Base-by-base conservation (phyloP, 192 early-diverging fungal species). In the Rhizoclosmatium sp. region DNA sequence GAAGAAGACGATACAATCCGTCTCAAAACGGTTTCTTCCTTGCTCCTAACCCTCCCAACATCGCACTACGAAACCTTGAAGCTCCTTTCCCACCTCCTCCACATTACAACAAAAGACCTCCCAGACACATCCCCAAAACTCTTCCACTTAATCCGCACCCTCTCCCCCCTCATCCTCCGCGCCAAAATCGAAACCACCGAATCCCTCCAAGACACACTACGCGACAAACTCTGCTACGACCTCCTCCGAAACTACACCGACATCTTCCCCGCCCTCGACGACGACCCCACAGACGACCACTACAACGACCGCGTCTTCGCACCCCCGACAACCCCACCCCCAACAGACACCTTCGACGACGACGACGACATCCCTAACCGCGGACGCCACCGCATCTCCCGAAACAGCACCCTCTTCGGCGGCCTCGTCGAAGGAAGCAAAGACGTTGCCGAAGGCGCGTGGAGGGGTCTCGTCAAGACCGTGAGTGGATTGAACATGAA, bases 11-110 rank as follows among this genome's bases (percentile, higher is more conserved):
- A 81, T 23, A 76, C 78, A 31, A 78, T 78, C 47, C 81, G 84
- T 9, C 56, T 82, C 48, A 78, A 78, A 49, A 74, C 81, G 1
- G 72, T 85, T 47, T 67, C 67, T 2, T 66, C 69, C 23, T 42
- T 82, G 16, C 73, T 85, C 1, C 40, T 51, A 2, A 82, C 81
- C 1, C 65, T 85, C 3, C 60, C 81, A 19, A 41, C 54, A 62
- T 72, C 84, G 4, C 81, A 82, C 68, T 81, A 65, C 44, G 81
- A 82, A 23, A 85, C 81, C 0, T 54, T 85, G 41, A 75, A 74
- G 41, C 65, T 85, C 44, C 47, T 85, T 41, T 71, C 69, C 5
- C 74, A 60, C 2, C 80, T 82, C 64, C 68, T 80, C n/a, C 75
- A 80, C 48, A 75, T 59, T 75, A 61, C 71, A 23, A 60, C 56